Evolutionary conservation across 305 asterid genomes (phyloP).

Genomic region (Solanum chacoense): DNA sequence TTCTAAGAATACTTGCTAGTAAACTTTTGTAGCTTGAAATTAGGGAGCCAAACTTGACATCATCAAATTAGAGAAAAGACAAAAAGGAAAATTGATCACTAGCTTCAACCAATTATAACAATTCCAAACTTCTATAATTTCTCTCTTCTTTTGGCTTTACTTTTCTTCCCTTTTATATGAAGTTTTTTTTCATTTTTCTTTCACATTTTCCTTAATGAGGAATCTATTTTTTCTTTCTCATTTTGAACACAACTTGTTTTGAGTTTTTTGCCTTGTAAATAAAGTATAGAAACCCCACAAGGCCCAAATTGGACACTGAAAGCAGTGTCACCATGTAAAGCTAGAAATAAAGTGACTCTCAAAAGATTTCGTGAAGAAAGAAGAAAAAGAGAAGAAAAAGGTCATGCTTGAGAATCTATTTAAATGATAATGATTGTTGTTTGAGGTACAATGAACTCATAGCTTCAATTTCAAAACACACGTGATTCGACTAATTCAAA

Average conservation of each 20-base stretch:
- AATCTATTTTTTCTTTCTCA: neutral
- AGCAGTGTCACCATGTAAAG: neutral
- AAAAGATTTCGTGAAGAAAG: neutral
- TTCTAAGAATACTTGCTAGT: neutral
- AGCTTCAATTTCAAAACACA: neutral
- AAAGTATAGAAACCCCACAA: neutral
- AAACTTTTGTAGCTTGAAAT: constrained; percentile 6
- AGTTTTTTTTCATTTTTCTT: neutral
- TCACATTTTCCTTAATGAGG: neutral
- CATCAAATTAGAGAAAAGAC: constrained; percentile 10
- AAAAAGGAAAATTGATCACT: constrained; percentile 1
- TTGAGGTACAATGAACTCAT: neutral
- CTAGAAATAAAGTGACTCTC: neutral
- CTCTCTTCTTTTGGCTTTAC: constrained; percentile 2
- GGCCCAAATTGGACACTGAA: neutral
- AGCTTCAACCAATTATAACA: constrained; percentile 2
- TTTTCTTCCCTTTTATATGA: neutral
- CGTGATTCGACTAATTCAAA: neutral
- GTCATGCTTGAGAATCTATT: neutral
- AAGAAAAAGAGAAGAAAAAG: neutral
- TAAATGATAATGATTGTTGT: neutral
- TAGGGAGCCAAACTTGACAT: constrained; percentile 4
- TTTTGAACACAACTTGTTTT: neutral
- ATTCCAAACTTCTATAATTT: neutral
- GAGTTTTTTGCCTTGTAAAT: neutral